Evolutionary conservation across 73 alveolate genomes (phyloP), one percentile per base, ranked within the genome.

Genomic region (Durusdinium trenchii): DNA sequence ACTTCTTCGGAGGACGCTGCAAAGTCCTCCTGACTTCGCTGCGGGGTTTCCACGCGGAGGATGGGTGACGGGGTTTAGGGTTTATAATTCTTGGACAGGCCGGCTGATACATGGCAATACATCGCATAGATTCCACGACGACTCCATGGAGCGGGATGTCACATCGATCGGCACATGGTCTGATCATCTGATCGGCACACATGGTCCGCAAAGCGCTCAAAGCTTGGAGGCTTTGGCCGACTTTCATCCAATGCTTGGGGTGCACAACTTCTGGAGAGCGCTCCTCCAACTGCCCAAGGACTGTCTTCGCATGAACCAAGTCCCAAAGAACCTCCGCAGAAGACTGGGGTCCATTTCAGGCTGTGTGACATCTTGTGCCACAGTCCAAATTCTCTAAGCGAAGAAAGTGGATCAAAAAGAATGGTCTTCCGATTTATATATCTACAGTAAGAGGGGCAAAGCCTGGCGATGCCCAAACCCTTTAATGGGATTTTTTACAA

Each of bases 241-340:
- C 64, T 9, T 20, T 54, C 64, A 9, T 20, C 64, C 64, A 54
- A 20, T 54, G 28, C 64, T 12, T 20, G 20, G 20, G 20, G 20
- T 54, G 64, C 28, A 12, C 64, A 54, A 54, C 64, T 54, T 12
- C 64, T 20, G 20, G 64, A 54, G 20, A 54, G 20, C 64, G n/a
- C n/a, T n/a, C 97, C 97, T 91, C 89, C 60, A 91, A 76, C 23
- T 69, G 87, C 40, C 97, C 97, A 32, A 46, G 89, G 52, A 71
- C 6, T 20, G 97, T 69, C 43, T 51, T 75, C 28, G 89, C 64
- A 52, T 64, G 87, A 10, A 91, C 97, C 87, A 91, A 26, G 20
- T 69, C 97, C 38, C 89, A 54, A 16, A 91, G 57, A 76, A 76
- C 84, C 97, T 91, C 78, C 46, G 84, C 60, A 67, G 52, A 9